Percentiles rank a stretch among this genome's conserved stretches.
Evolutionary conservation across 2,329 filamentous ascomycete species (phyloP).

Genomic region (Cytospora paraplurivora): DNA sequence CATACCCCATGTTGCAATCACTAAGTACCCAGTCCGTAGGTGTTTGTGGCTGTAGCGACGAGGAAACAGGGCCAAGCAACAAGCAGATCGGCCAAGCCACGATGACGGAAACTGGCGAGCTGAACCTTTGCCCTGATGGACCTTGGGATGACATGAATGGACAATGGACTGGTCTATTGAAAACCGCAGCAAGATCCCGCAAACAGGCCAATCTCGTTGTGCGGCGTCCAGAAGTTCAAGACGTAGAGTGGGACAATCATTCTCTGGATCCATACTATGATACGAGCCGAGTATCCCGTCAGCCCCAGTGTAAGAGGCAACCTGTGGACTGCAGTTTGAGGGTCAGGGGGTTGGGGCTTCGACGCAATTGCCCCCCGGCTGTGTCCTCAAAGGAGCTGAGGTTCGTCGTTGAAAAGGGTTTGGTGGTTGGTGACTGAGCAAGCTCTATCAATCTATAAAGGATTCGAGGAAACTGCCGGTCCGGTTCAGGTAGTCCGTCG

Average conservation of each 20-base stretch:
- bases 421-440: too few species aligned
- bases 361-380: too few species aligned
- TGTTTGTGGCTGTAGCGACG: background rate
- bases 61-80: background rate
- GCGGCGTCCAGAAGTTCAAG: background rate
- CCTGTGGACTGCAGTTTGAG: background rate
- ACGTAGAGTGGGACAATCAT: too few species aligned
- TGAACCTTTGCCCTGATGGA: background rate
- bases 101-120: background rate
- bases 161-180: too few species aligned
- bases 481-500: too few species aligned
- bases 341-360: too few species aligned
- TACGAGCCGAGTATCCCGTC: background rate
- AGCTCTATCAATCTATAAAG: too few species aligned
- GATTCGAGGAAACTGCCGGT: too few species aligned
- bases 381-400: too few species aligned
- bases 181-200: background rate
- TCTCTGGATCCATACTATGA: background rate
- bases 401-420: too few species aligned
- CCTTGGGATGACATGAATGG: too few species aligned
- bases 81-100: background rate
- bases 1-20: background rate
- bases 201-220: background rate
- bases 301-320: background rate
- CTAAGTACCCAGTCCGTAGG: too few species aligned